Base-by-base conservation (phyloP, 2,329 filamentous ascomycete species). In the Aspergillus texensis region DNA sequence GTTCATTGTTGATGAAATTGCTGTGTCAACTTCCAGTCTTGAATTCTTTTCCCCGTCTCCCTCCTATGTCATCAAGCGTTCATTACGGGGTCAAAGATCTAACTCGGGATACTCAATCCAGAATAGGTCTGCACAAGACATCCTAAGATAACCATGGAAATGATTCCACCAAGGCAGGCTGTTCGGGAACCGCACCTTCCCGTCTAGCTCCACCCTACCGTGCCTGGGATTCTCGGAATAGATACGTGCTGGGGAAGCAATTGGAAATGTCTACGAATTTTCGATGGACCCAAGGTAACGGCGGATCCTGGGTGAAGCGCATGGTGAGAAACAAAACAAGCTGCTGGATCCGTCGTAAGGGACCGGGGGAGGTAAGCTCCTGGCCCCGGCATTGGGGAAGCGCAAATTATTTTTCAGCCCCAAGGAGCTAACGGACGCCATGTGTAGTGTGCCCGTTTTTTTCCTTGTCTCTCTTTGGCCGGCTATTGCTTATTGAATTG, bases 321-420 rank as follows among this genome's bases (percentile, higher is more conserved):
- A 56, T 57, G 54, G 50, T 43, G 26, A 54, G 61, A 58, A 55
- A 62, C 48, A 62, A 54, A 55, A 62, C 56, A 62, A 54, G 61
- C 55, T 58, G 56, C 39, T 55, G 56, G 61, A 46, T 50, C 61
- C 48, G 56, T 62, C 36, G 28, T 21, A 34, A 26, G 56, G 30
- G 32, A 39, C 52, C 60, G 54, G 61, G 61, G 61, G 60, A 57
- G 58, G 56, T 55, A 58, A 53, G 61, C 56, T 62, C 58, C 61
- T 62, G 46, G 52, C 58, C 58, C 58, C 62, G 57, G 62, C 62
- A 63, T 57, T 60, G 58, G 57, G 43, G 32, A 60, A 60, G 50
- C 28, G 28, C n/a, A 61, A 60, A 58, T 60, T 62, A 62, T 45
- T 67, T 64, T 68, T 67, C 65, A 67, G 67, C 67, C 68, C 68